Base-by-base conservation (phyloP, 164 flowering plant species). In the Malania oleifera region DNA sequence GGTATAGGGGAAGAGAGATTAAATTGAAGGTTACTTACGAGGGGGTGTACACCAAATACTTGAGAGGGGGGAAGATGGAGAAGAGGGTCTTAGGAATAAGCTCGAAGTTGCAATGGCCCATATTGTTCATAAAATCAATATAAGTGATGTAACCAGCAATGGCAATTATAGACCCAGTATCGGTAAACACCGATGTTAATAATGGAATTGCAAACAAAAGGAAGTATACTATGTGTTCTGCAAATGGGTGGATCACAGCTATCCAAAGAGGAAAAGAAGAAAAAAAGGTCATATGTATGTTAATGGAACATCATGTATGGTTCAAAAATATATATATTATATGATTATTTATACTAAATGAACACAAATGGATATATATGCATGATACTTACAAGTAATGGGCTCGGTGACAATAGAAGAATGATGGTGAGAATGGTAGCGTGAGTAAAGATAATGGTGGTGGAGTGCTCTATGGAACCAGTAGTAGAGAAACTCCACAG, bases 391-490 rank as follows among this genome's bases (percentile, higher is more conserved):
- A 72, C 79, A 75, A 1, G 79, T 72, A 12, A 69, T 69, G 35
- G 79, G 79, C 64, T 75, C 74, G 3, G 79, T 72, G 57, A 67
- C 79, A 44, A 75, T 69, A 14, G 79, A 75, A 41, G 79, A 72
- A 56, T 75, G 79, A 40, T 75, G 79, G 38, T 75, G 79, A 44
- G 79, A 75, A 54, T 75, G 79, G 52, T 75, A 75, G 51, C 76
- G 74, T 26, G 74, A 66, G 69, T 75, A 75, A 27, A 75, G 79
- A 28, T 20, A 75, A 38, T 75, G 79, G 26, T 75, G 79, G 55
- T 75, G 79, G 11, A 75, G 58, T 12, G 79, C 76, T 61, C 79
- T 69, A 58, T 76, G 80, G 17, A 76, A 23, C 80, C 80, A 76
- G 48, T 76, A 73, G 63, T 73, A 73, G 15, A 73, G 64, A 35